Conservation (phyloP, 129 eudicot species). For the Flaveria brownii region DNA sequence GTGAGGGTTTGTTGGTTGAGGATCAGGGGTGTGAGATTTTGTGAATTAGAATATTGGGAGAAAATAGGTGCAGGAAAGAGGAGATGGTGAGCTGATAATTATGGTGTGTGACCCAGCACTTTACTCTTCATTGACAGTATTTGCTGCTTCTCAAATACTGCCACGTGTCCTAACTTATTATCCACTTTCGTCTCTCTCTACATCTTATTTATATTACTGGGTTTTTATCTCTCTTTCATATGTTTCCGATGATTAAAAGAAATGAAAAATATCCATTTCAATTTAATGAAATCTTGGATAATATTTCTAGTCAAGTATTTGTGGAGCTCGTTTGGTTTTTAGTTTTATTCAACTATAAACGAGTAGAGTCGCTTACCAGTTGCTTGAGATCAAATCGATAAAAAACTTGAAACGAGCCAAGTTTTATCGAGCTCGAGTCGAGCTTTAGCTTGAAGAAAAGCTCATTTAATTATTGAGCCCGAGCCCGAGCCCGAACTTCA, state of each 20-base stretch:
- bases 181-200: conserved; percentile 24
- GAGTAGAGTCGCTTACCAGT: no score
- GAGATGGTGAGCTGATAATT: conserved; percentile 36
- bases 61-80: conserved; percentile 18
- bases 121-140: conserved; percentile 20
- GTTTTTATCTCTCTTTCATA: background rate
- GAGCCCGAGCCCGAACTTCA: no score
- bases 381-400: no score
- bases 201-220: background rate
- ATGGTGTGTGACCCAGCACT: conserved; percentile 37
- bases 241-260: background rate
- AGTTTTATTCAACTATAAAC: no score
- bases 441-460: no score
- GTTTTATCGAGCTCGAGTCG: no score
- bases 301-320: no score
- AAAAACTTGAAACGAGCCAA: no score
- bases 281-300: background rate
- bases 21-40: conserved; percentile 35
- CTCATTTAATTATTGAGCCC: no score
- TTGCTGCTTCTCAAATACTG: conserved; percentile 24
- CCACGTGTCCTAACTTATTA: conserved; percentile 41
- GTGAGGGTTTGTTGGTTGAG: conserved; percentile 11
- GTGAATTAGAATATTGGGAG: conserved; percentile 27
- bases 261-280: background rate
- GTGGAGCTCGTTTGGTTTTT: no score